phyloP scores from a whole-genome alignment of 768 basidiomycete genomes.

The Trametes cubensis region DNA sequence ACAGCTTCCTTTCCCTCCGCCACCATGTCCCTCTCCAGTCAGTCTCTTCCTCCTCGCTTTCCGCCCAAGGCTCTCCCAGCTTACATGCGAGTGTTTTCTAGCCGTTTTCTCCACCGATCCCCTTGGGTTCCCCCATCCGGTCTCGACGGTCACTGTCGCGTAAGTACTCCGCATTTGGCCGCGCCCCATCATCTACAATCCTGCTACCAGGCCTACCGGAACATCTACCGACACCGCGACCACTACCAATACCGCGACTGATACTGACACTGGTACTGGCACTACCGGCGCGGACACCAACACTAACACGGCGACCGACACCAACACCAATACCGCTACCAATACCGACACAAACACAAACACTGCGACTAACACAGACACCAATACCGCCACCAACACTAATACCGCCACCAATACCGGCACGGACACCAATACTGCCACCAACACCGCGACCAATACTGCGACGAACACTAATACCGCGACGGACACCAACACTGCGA shows the following conservation, averaged over 20 bases:
- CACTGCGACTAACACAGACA: background rate
- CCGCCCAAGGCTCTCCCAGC: background rate
- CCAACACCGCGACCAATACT: background rate
- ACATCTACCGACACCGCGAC: conserved; percentile 4
- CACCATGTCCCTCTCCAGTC: conserved; percentile 10
- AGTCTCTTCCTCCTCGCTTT: background rate
- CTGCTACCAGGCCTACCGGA: conserved; percentile 4
- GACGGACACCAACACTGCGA: background rate
- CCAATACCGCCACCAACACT: conserved; percentile 3
- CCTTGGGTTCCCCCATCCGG: background rate
- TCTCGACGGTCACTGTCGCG: conserved; percentile 9
- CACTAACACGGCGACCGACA: background rate
- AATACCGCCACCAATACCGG: background rate
- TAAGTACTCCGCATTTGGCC: conserved; percentile 1
- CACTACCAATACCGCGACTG: background rate
- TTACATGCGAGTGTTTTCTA: background rate
- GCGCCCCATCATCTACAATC: background rate
- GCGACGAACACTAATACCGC: background rate
- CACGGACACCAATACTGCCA: background rate
- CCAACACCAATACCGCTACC: conserved; percentile 7
- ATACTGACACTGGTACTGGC: background rate
- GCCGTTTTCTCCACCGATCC: conserved; percentile 1
- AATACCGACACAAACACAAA: conserved; percentile 7
- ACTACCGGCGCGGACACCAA: conserved; percentile 3
- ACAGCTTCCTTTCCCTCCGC: background rate